A percentile compares a stretch with the other conserved stretches of the same genome.
phyloP scores from a whole-genome alignment of 2,329 filamentous ascomycete genomes.

The Fusarium falciforme region DNA sequence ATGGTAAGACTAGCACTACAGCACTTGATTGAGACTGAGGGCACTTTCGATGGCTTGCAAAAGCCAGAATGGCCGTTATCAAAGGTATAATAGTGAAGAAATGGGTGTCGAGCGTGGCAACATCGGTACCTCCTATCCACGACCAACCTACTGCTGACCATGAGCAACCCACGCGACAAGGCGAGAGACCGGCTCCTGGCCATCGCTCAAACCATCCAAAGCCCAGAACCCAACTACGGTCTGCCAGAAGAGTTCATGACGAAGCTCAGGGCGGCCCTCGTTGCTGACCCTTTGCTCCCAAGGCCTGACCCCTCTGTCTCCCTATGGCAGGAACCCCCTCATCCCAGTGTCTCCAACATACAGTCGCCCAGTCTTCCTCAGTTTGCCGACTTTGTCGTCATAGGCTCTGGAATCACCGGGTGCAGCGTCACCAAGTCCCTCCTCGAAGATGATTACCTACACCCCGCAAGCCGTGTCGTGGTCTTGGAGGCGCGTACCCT shows the following conservation, averaged over 20 bases:
- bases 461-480: conserved; percentile 15
- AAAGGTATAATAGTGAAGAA: neutral
- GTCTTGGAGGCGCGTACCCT: conserved; percentile 45
- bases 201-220: neutral
- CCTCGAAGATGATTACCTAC: conserved; percentile 25
- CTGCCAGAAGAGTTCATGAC: neutral
- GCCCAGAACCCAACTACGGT: neutral
- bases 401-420: conserved; percentile 48
- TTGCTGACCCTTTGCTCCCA: neutral
- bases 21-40: neutral
- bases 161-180: neutral
- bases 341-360: conserved; percentile 34
- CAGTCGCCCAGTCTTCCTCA: conserved; percentile 37
- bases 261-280: neutral
- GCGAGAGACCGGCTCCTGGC: neutral
- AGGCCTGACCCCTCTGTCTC: conserved; percentile 38
- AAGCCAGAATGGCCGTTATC: neutral
- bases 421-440: conserved; percentile 42
- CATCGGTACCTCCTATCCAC: neutral
- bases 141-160: neutral
- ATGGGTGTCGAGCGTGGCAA: neutral
- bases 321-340: conserved; percentile 42
- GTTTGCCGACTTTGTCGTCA: conserved; percentile 40
- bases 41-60: neutral
- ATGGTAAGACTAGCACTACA: neutral